Evolutionary conservation across 2,329 filamentous ascomycete species (phyloP), one percentile per base, ranked within the genome.

Genomic region (Ophiognomonia clavigignenti-juglandacearum): DNA sequence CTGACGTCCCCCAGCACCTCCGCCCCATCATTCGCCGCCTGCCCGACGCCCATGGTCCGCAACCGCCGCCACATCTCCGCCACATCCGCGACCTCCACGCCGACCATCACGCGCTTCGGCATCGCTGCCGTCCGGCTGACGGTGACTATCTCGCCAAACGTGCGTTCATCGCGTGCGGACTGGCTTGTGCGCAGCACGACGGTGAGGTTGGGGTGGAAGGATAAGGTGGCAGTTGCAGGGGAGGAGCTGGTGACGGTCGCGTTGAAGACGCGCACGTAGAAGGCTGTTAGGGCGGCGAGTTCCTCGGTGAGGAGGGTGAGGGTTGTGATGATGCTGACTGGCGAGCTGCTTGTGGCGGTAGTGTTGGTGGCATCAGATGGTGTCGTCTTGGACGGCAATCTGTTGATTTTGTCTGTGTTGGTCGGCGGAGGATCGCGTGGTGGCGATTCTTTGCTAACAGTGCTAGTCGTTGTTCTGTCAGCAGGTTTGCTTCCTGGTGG

Each of bases 261-360:
- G 27, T 23, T 9, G 18, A 50, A 40, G 19, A 37, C 39, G 19
- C 3, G 35, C n/a, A 39, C 31, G 39, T 50, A 47, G 36, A 50
- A 50, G 24, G 16, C 13, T 6, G 13, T 27, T 7, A 36, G 16
- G 35, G 11, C 18, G 10, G 24, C 6, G 13, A 50, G 39, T 39
- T 50, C 44, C 3, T 40, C 44, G 9, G 46, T 45, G 5, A 39
- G 44, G 29, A 50, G 44, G 3, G 44, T 43, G 19, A 50, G 20
- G 20, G 14, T 3, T 7, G 29, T 42, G 19, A 34, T 23, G 8
- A 23, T 18, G 27, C 13, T 10, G 39, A 32, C 4, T 32, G 29
- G 26, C 13, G 18, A 7, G 19, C 18, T 16, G 39, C 23, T 23
- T 10, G 27, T 6, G 22, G 5, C 2, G 10, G 23, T 14, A n/a